These are phyloP conservation scores for Penicillium macrosclerotiorum DNA, from an alignment of 495 filamentous ascomycete species.

Conservation along the genomic window DNA sequence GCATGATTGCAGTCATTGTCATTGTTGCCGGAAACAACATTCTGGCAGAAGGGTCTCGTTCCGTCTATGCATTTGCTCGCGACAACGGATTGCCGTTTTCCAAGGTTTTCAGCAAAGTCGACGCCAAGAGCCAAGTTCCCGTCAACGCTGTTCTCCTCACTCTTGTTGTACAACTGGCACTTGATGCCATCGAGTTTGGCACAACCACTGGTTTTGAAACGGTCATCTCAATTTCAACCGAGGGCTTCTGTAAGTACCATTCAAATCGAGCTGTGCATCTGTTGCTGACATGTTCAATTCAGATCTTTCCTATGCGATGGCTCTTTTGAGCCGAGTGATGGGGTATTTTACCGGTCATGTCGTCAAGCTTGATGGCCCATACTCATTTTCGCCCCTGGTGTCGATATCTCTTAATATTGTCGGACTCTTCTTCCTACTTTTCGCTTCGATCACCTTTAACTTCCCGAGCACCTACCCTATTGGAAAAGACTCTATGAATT, in stretches of 20 bases:
- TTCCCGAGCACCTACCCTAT: slow-evolving; percentile 53
- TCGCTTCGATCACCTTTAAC: slow-evolving; percentile 57
- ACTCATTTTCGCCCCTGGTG: slow-evolving; percentile 31
- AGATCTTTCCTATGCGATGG: slow-evolving; percentile 60
- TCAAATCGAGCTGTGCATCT: too few relatives aligned
- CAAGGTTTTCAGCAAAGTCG: slow-evolving; percentile 38
- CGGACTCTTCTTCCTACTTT: slow-evolving; percentile 53
- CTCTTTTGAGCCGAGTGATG: slow-evolving; percentile 50
- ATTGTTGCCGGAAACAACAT: slow-evolving; percentile 41
- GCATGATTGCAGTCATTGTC: slow-evolving; percentile 40
- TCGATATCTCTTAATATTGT: slow-evolving; percentile 49
- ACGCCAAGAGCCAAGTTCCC: slow-evolving; percentile 39
- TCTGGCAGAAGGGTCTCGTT: slow-evolving; percentile 44
- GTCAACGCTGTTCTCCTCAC: slow-evolving; percentile 51
- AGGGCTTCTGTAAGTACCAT: slow-evolving; percentile 55
- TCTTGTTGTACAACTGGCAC: slow-evolving; percentile 49
- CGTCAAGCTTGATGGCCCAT: slow-evolving; percentile 37
- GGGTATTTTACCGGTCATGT: slow-evolving; percentile 45
- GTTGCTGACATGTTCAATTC: too few relatives aligned
- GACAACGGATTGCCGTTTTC: slow-evolving; percentile 51
- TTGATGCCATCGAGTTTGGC: slow-evolving; percentile 58
- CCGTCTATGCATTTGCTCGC: slow-evolving; percentile 47
- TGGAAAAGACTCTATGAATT: slow-evolving; percentile 55
- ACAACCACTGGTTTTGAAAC: slow-evolving; percentile 57
- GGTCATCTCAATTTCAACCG: slow-evolving; percentile 54